Conservation (phyloP, 441 rosid genomes). For the Pelargonium myrrhifolium region DNA sequence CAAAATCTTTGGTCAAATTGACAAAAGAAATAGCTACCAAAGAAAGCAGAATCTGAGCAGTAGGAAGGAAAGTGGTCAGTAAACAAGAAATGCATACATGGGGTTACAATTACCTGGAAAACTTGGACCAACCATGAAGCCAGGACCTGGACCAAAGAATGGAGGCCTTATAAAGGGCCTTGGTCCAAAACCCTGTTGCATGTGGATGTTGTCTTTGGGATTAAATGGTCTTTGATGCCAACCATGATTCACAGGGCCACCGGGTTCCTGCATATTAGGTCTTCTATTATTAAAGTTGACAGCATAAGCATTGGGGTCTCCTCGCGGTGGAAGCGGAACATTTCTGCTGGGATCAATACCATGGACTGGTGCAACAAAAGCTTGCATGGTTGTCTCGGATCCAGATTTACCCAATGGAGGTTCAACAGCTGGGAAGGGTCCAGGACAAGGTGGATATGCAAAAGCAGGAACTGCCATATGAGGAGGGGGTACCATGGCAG, state of each 20-base stretch:
- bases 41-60: slow-evolving; percentile 9
- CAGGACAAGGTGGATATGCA: slow-evolving; percentile 51
- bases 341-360: slow-evolving; percentile 30
- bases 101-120: slow-evolving; percentile 56
- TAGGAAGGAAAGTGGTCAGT: neutral
- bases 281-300: slow-evolving; percentile 42
- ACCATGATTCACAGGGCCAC: slow-evolving; percentile 36
- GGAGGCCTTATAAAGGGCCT: slow-evolving; percentile 57
- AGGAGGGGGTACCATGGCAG: slow-evolving; percentile 55
- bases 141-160: slow-evolving; percentile 55
- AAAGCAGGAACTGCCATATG: slow-evolving; percentile 57
- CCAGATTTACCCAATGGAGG: slow-evolving; percentile 52
- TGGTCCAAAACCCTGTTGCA: slow-evolving; percentile 64
- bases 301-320: slow-evolving; percentile 45
- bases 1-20: neutral
- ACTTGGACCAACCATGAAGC: slow-evolving; percentile 67
- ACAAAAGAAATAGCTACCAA: neutral
- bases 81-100: slow-evolving; percentile 4
- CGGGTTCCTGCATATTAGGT: slow-evolving; percentile 41
- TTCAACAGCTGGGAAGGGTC: slow-evolving; percentile 55
- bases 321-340: slow-evolving; percentile 46
- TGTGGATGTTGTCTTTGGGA: slow-evolving; percentile 44
- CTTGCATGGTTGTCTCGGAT: slow-evolving; percentile 43
- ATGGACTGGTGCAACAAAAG: slow-evolving; percentile 51
- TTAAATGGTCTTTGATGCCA: slow-evolving; percentile 63